Evolutionary conservation across 2,329 filamentous ascomycete genomes (phyloP).

Genomic region (Pseudocercospora macadamiae): DNA sequence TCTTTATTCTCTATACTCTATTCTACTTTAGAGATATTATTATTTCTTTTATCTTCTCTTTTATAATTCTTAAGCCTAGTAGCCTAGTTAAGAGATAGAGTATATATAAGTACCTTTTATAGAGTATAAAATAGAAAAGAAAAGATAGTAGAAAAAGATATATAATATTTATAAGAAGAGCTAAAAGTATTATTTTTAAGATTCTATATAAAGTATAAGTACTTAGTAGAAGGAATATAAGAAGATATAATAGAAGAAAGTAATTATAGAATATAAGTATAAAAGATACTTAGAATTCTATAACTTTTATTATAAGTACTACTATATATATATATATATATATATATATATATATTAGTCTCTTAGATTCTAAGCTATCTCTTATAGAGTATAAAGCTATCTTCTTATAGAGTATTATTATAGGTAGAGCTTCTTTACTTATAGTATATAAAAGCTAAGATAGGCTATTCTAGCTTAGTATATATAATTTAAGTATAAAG

Average conservation of each 20-base stretch:
- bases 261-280: not conserved
- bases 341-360: not conserved
- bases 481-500: no score
- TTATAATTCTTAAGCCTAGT: not conserved
- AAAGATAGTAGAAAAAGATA: no score
- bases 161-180: no score
- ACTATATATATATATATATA: no score
- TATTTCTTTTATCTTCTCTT: not conserved
- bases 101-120: no score
- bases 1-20: not conserved
- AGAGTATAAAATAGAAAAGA: no score
- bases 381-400: no score
- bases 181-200: no score
- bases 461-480: no score
- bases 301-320: not conserved
- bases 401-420: not conserved
- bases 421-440: not conserved
- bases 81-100: not conserved
- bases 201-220: not conserved
- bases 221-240: not conserved
- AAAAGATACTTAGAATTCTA: not conserved
- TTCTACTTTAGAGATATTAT: not conserved
- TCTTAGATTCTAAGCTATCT: no score
- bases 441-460: no score
- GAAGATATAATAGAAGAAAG: not conserved